Base-by-base conservation (phyloP, 768 basidiomycete species). In the Trametes cubensis region DNA sequence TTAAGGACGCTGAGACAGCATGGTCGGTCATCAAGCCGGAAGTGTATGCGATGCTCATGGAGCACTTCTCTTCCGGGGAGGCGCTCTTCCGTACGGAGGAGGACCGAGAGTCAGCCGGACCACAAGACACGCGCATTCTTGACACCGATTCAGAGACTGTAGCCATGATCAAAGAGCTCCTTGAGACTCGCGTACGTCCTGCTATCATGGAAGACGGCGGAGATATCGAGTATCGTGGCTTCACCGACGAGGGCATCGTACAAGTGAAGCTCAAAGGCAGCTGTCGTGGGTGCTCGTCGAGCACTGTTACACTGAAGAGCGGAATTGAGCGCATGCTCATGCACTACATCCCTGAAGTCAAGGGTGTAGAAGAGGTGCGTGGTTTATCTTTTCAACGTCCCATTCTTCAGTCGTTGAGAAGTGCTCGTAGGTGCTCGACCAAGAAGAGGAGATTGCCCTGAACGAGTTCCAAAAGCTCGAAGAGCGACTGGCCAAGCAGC, bases 191-290 rank as follows among this genome's bases (percentile, higher is more conserved):
- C 15, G 94, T 99, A 18, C 79, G 97, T 57, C 97, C 97, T 6
- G 92, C 95, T 5, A 98, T 99, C 62, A 95, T 95, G 92, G 97
- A 98, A 74, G 96, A 99, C 59, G 97, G 97, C 0, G 97, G 97
- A 2, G 97, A 98, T 73, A 95, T 99, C 60, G 96, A 98, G 76
- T 99, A 92, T 73, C 84, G 89, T 39, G 95, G 93, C 3, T 96
- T 98, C 70, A 82, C 84, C 52, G 93, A 96, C 66, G 85, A 85
- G 21, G 92, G 92, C 0, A 70, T 91, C 30, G 96, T 99, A 6
- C 84, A 84, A 72, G 81, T 99, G 30, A 96, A 90, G 74, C 80
- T 99, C 62, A 98, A 98, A 80, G 97, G 97, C 28, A 96, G 94
- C 71, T 99, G 97, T 76, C 80, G 97, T 73, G 97, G 97, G 15